Evolutionary conservation across 306 rosid genomes (phyloP).

Genomic region (Cicer pinnatifidum): DNA sequence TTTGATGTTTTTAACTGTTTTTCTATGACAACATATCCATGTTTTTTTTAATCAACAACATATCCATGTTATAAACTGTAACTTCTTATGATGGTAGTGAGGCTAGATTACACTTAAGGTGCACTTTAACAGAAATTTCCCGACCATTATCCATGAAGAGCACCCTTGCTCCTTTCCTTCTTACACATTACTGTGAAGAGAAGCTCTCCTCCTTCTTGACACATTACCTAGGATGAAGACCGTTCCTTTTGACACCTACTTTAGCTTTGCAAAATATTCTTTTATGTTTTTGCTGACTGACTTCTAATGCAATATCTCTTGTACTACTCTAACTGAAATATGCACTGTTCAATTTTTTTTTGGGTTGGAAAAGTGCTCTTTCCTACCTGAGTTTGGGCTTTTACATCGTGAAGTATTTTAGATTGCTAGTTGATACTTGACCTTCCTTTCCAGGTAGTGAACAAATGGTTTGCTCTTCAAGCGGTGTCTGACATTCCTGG

Average conservation of each 20-base stretch:
- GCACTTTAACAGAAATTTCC: background rate
- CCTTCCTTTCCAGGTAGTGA: slow-evolving; percentile 72
- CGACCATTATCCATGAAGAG: slow-evolving; percentile 19
- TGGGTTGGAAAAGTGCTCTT: background rate
- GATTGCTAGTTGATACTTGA: slow-evolving; percentile 21
- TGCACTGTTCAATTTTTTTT: background rate
- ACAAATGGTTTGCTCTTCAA: slow-evolving; percentile 98
- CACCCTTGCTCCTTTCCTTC: background rate
- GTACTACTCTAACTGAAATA: background rate
- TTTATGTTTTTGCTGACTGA: slow-evolving; percentile 12
- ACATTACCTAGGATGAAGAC: background rate
- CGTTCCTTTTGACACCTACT: slow-evolving; percentile 25
- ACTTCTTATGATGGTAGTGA: slow-evolving; percentile 13
- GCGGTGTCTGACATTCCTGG: slow-evolving; percentile 84
- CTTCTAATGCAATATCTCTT: slow-evolving; percentile 17
- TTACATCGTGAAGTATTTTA: background rate
- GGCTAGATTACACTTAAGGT: slow-evolving; percentile 23
- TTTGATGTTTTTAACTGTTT: background rate
- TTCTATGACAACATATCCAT: background rate
- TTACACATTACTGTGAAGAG: slow-evolving; percentile 13
- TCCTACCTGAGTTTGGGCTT: slow-evolving; percentile 5
- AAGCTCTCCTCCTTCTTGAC: background rate
- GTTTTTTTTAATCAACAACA: slow-evolving; percentile 18
- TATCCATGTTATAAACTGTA: slow-evolving; percentile 20
- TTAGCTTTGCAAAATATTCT: background rate